These are phyloP conservation scores for Ustilago sp. DNA, from an alignment of 1,284 basidiomycete species.

Conservation along the genomic window DNA sequence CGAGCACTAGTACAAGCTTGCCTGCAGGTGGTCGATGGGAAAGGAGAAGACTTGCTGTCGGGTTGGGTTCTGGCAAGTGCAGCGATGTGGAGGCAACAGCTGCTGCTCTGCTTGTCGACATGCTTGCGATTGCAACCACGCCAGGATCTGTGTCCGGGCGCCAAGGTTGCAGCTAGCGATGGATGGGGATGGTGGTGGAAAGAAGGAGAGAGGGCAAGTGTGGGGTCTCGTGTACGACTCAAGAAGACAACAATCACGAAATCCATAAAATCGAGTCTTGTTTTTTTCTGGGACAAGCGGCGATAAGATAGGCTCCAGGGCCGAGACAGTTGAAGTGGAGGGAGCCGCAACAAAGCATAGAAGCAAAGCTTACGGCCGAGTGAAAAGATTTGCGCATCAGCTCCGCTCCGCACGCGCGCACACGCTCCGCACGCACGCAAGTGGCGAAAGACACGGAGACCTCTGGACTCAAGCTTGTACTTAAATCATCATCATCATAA, in stretches of 20 bases:
- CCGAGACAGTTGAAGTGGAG: not conserved
- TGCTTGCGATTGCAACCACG: not conserved
- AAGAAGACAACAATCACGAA: not conserved
- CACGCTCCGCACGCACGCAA: too few species aligned
- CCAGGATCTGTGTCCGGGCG: too few species aligned
- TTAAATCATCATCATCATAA: too few species aligned
- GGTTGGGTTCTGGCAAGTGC: constrained; percentile 34
- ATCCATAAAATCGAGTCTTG: constrained; percentile 14
- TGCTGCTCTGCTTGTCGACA: constrained; percentile 3
- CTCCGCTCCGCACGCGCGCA: too few species aligned
- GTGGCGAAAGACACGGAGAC: too few species aligned
- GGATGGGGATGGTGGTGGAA: not conserved
- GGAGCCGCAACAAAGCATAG: too few species aligned
- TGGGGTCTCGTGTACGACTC: not conserved
- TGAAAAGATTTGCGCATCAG: too few species aligned
- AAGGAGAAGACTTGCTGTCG: constrained; percentile 49
- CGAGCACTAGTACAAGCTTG: constrained; percentile 75
- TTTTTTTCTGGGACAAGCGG: constrained; percentile 4
- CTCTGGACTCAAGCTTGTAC: too few species aligned
- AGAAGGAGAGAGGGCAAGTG: not conserved
- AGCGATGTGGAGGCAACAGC: constrained; percentile 9
- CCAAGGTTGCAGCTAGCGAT: too few species aligned
- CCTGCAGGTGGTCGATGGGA: constrained; percentile 46
- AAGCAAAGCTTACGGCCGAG: too few species aligned
- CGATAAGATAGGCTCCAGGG: constrained; percentile 36